Evolutionary conservation across 2,329 filamentous ascomycete genomes (phyloP), one percentile per base, ranked within the genome.

Genomic region (Dryadomyces sulphureus): DNA sequence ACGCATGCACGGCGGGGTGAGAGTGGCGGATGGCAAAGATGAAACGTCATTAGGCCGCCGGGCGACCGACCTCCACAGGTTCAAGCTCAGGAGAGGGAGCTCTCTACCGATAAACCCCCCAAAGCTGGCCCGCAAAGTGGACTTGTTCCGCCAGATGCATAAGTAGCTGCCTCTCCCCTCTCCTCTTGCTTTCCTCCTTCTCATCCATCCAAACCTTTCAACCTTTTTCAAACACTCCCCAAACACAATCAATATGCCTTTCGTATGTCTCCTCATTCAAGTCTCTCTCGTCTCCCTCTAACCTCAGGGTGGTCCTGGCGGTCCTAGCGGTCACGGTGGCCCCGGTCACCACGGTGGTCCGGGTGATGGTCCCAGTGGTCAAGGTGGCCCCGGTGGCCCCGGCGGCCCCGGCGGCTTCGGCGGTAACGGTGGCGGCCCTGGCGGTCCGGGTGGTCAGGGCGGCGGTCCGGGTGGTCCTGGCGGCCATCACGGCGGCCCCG

Each of bases 341-440:
- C n/a, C n/a, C n/a, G n/a, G 27, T 32, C 9, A 32, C 9, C 27
- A 32, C 27, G 27, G 27, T 8, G 27, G 27, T 32, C 25, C 7
- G 25, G 7, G 12, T 12, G 25, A 12, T 12, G 25, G 25, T 30
- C 25, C 25, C 12, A 12, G 25, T 30, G 25, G 25, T n/a, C n/a
- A n/a, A n/a, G n/a, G n/a, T 25, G 43, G 51, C 41, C 49, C 49
- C 7, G 54, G 54, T 42, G 50, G 49, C 32, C 8, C 14, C 41
- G 49, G 51, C 34, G 43, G 27, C 39, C 25, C 7, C 14, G 46
- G 45, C 41, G 47, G 48, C 49, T 39, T 27, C 27, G 44, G 38
- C 22, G 30, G 42, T 17, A n/a, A 22, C 16, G 46, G 51, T 49
- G 39, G 36, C 20, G 34, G 14, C 36, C 21, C 34, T 8, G 45